These are phyloP conservation scores for Pseudopyricularia javanii DNA, from an alignment of 2,329 filamentous ascomycete species.

Conservation along the genomic window DNA sequence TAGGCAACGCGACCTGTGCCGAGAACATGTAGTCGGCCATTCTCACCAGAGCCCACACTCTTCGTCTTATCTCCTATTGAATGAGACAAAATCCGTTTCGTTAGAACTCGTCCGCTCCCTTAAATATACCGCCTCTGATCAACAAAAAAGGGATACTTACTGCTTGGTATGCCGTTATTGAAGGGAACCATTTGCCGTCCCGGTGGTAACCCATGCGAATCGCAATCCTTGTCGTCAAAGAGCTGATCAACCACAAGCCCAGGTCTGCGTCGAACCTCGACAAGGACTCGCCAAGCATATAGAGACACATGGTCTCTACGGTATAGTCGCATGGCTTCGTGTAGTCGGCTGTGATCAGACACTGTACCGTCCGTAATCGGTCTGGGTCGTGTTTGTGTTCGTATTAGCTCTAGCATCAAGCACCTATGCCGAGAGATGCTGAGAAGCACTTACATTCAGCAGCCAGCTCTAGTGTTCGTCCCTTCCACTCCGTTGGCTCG, in stretches of 20 bases:
- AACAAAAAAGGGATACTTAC: conserved; percentile 23
- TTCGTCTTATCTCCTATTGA: conserved; percentile 55
- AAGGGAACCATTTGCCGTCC: conserved; percentile 62
- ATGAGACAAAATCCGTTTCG: neutral
- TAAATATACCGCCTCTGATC: neutral
- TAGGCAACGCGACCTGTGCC: conserved; percentile 54
- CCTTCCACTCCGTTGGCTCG: conserved; percentile 67
- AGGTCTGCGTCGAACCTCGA: conserved; percentile 63
- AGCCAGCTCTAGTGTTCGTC: conserved; percentile 47
- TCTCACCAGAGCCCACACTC: conserved; percentile 58
- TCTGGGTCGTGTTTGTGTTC: conserved; percentile 15
- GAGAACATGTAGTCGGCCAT: conserved; percentile 69
- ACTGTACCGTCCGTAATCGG: conserved; percentile 63
- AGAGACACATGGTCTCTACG: conserved; percentile 66
- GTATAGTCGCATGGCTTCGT: conserved; percentile 63
- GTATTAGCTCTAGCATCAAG: neutral
- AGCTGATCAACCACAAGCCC: conserved; percentile 47
- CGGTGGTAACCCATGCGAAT: conserved; percentile 68
- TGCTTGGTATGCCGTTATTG: conserved; percentile 60
- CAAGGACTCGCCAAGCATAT: conserved; percentile 64
- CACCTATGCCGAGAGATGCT: neutral
- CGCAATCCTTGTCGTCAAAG: conserved; percentile 42
- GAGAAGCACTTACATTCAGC: conserved; percentile 29
- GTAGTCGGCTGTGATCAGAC: conserved; percentile 63
- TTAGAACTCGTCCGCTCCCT: neutral